Evolutionary conservation across 169 alveolate genomes (phyloP), one percentile per base, ranked within the genome.

Genomic region (Plasmodium vivax): DNA sequence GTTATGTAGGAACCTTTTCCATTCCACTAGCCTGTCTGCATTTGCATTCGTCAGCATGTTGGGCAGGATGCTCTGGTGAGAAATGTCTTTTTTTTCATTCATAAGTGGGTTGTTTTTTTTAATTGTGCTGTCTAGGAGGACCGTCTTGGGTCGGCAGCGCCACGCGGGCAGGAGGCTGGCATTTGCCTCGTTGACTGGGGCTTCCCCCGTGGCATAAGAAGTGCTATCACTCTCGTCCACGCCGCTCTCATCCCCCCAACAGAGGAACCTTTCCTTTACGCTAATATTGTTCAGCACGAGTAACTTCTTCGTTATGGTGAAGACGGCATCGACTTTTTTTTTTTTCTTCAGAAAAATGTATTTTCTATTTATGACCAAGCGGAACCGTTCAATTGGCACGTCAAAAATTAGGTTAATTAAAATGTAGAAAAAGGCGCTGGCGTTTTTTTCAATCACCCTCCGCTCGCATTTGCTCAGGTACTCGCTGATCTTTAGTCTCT

Each of bases 291-390:
- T 88, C 30, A 79, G 27, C 58, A 32, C n/a, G 47, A 88, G 41
- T 34, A 88, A 68, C 54, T 88, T 88, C 62, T 62, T 88, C 27
- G 94, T 88, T 80, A 88, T 88, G 14, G 45, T 68, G 47, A 88
- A 88, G 14, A 88, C 90, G 9, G 34, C 34, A 27, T 88, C 83
- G 10, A 58, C 12, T 80, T 45, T 88, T 71, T 88, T 88, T 81
- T 43, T 79, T 10, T 88, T 88, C 72, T 88, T 88, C 23, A 88
- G 80, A 71, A 80, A 77, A 56, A 88, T 80, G 34, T 88, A 88
- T n/a, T 88, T 88, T 74, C 94, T 79, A 32, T 88, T 88, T 14
- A 88, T 88, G 34, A 71, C 88, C 82, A 88, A 88, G 51, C 94
- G 82, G 71, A 88, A 88, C 14, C 90, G 27, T 19, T 88, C 90